Conservation (phyloP, 192 early-diverging fungal genomes). For the Linnemannia elongata region DNA sequence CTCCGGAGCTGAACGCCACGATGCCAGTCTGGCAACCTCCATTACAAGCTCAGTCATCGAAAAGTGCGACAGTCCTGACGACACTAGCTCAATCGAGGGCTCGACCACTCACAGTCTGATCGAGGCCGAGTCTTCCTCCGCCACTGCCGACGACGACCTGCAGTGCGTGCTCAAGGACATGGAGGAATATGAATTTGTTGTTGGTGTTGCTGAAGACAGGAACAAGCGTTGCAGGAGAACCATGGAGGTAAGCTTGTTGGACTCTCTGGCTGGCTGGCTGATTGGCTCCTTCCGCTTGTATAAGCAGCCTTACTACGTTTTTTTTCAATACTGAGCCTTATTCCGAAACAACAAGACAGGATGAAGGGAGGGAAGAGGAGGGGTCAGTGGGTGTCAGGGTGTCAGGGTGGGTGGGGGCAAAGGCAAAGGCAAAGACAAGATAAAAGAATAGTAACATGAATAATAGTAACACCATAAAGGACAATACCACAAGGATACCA, state of each 20-base stretch:
- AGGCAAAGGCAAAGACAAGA: no score
- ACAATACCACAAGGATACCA: no score
- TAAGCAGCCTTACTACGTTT: no score
- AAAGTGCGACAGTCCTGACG: slow-evolving; percentile 52
- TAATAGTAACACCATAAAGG: no score
- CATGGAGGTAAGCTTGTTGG: slow-evolving; percentile 78
- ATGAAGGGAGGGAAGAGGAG: no score
- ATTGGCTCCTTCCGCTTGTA: no score
- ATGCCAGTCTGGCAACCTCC: slow-evolving; percentile 35
- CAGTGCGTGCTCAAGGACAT: slow-evolving; percentile 47
- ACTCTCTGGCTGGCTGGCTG: no score
- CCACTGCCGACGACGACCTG: slow-evolving; percentile 18
- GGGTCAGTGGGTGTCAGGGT: no score
- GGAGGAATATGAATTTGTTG: slow-evolving; percentile 49
- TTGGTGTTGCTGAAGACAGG: slow-evolving; percentile 87
- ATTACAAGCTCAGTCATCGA: slow-evolving; percentile 34
- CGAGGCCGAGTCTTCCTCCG: slow-evolving; percentile 16
- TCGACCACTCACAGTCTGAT: slow-evolving; percentile 22
- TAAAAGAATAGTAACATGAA: no score
- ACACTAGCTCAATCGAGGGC: slow-evolving; percentile 48
- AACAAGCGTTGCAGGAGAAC: slow-evolving; percentile 93
- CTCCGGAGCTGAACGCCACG: slow-evolving; percentile 23
- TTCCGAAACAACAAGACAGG: no score
- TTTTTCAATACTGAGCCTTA: no score
- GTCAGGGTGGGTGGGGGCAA: no score